Base-by-base conservation (phyloP, 2,329 filamentous ascomycete genomes). In the Lecanicillium sp. region DNA sequence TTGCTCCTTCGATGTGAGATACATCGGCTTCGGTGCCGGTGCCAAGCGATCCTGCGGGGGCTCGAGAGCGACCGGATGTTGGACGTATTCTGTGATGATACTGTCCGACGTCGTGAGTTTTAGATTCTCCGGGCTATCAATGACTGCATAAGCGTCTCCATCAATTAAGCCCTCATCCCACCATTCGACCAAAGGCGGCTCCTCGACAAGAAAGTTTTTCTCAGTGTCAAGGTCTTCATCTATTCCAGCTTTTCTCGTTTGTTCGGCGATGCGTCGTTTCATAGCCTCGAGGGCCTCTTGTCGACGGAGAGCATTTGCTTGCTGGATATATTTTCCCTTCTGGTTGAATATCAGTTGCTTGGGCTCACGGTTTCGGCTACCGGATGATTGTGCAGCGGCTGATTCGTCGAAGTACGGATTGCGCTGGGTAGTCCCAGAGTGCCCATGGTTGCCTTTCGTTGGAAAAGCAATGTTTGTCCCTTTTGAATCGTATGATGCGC, bases 251-350 rank as follows among this genome's bases (percentile, higher is more conserved):
- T 90, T 91, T 51, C 90, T 80, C 10, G 90, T 86, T 57, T 89
- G 84, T 56, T 86, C 86, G 1, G 91, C 91, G 56, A 98, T 94
- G 48, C 86, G 80, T 71, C 86, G 90, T 68, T 97, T 97, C 83
- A 98, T 91, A 53, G 85, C 85, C 71, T 98, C 94, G 23, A 98
- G 74, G 43, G 86, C 85, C 35, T 86, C 89, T 67, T 96, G 90
- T 51, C 89, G 81, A 53, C 93, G 84, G 44, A 96, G 71, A 49
- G 90, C 90, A 63, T 88, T 91, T 7, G 87, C 93, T 67, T 97
- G 91, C 54, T 90, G 85, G 51, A 97, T 95, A 61, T 95, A 97
- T 75, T 97, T 97, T 45, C 93, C 93, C 65, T 95, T 94, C 57
- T 90, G 84, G 59, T 96, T 95, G 73, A 98, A 97, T 11, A 89